These are phyloP conservation scores for Phascolomyces articulosus DNA, from an alignment of 371 early-diverging fungal genomes.

Conservation along the genomic window DNA sequence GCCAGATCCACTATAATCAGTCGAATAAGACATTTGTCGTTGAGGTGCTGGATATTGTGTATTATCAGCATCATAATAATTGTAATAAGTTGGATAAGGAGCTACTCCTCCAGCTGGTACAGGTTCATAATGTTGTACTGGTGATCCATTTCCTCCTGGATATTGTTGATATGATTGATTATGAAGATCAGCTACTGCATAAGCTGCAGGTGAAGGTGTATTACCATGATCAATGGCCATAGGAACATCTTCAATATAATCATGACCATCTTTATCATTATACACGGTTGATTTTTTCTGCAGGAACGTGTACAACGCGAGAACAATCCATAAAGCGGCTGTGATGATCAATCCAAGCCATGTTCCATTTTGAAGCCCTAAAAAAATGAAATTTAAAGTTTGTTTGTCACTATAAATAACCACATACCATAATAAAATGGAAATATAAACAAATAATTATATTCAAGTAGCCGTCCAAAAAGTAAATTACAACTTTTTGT, in stretches of 20 bases:
- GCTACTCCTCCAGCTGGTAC: neutral
- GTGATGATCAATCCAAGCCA: constrained; percentile 2
- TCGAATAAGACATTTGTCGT: constrained; percentile 6
- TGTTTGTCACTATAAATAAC: constrained; percentile 1
- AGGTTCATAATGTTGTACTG: neutral
- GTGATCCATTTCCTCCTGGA: neutral
- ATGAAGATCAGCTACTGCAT: neutral
- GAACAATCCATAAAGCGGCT: constrained; percentile 3
- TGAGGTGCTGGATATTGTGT: neutral
- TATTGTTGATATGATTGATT: neutral
- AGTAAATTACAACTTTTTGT: no score
- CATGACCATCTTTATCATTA: neutral
- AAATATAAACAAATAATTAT: no score
- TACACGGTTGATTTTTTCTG: constrained; percentile 1
- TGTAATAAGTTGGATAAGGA: constrained; percentile 2
- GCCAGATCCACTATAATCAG: constrained; percentile 4
- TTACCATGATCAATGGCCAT: neutral
- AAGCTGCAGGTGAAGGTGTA: neutral
- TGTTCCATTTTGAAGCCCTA: constrained; percentile 5
- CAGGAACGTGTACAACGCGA: constrained; percentile 5
- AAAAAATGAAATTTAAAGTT: neutral
- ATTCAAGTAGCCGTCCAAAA: no score
- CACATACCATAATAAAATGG: neutral
- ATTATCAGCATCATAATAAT: neutral
- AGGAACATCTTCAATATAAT: constrained; percentile 4